Percentiles rank a stretch among this genome's conserved stretches.
Conservation (phyloP, 1,284 basidiomycete species). For the Earliella scabrosa region DNA sequence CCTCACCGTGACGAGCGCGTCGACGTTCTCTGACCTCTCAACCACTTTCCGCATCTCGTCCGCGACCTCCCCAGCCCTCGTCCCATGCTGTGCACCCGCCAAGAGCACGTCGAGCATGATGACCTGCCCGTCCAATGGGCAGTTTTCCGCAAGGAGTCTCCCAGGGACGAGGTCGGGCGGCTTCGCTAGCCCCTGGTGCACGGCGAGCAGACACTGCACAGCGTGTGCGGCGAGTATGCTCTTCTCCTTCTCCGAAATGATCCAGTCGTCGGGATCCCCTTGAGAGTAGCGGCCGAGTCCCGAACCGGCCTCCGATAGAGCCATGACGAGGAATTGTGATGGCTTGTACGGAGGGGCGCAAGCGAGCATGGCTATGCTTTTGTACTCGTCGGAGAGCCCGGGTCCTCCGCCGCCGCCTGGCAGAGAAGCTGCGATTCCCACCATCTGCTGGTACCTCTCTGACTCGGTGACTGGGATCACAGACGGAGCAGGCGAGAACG, state of each 20-base stretch:
- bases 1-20: not conserved
- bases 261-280: not conserved
- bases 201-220: constrained; percentile 1
- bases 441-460: not conserved
- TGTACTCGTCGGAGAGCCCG: no score
- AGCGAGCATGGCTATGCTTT: no score
- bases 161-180: not conserved
- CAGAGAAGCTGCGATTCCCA: no score
- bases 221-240: constrained; percentile 4
- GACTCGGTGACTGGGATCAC: not conserved
- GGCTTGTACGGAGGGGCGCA: not conserved
- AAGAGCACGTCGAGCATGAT: constrained; percentile 10
- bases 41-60: not conserved
- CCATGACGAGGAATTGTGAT: not conserved
- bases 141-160: not conserved
- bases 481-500: not conserved
- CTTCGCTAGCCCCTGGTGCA: not conserved
- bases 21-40: not conserved
- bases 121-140: constrained; percentile 1
- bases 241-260: not conserved
- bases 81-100: not conserved
- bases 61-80: not conserved
- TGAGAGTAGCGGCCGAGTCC: not conserved
- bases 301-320: not conserved
- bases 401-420: not conserved